Evolutionary conservation across 192 early-diverging fungal genomes (phyloP).

Genomic region (Funneliformis mosseae): DNA sequence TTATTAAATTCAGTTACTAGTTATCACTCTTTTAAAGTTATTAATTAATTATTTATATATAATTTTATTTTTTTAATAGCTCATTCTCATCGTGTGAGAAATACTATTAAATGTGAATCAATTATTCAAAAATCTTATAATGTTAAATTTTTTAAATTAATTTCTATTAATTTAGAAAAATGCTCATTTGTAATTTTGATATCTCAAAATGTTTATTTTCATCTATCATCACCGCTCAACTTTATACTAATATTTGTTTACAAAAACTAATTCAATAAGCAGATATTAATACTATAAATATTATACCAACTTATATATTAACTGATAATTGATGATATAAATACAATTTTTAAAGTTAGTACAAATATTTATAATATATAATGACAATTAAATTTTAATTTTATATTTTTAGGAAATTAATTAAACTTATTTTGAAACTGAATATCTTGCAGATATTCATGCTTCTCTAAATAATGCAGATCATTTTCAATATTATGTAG

Average conservation of each 20-base stretch:
- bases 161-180: not conserved
- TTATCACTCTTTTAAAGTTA: not conserved
- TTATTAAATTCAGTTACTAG: not conserved
- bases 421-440: not conserved
- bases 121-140: not conserved
- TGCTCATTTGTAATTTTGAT: no score
- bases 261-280: not conserved
- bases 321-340: not conserved
- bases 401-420: not conserved
- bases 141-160: not conserved
- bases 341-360: not conserved
- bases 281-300: not conserved
- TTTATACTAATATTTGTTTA: not conserved
- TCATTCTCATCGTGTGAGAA: not conserved
- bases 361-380: not conserved
- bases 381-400: not conserved
- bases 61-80: not conserved
- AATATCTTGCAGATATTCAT: not conserved
- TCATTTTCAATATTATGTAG: not conserved
- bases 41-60: not conserved
- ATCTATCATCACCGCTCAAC: no score
- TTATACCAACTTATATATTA: not conserved
- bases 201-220: no score
- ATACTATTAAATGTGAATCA: not conserved
- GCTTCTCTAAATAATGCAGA: not conserved